Evolutionary conservation across 192 early-diverging fungal species (phyloP).

Genomic region (Linnemannia elongata): DNA sequence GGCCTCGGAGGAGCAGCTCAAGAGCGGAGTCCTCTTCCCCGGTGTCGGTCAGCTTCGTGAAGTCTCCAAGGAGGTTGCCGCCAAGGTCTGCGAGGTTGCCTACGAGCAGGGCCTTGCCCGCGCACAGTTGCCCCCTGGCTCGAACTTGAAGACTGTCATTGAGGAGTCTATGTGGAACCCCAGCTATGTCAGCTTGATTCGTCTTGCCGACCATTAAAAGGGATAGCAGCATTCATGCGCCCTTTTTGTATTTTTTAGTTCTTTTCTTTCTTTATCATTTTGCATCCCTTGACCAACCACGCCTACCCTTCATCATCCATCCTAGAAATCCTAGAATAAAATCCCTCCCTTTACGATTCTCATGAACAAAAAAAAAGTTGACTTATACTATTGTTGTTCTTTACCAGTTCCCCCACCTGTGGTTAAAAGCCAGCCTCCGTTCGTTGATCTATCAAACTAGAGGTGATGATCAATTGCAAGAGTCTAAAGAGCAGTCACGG

Average conservation of each 20-base stretch:
- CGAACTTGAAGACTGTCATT: slow-evolving; percentile 60
- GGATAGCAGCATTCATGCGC: slow-evolving; percentile 11
- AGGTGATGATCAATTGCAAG: neutral
- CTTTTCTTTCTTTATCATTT: neutral
- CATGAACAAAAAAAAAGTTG: neutral
- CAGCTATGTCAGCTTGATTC: slow-evolving; percentile 62
- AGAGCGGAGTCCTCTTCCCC: slow-evolving; percentile 66
- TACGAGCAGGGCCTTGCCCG: slow-evolving; percentile 66
- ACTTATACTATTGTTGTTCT: neutral
- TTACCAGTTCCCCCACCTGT: neutral
- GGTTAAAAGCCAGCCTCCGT: neutral
- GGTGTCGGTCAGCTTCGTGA: slow-evolving; percentile 62
- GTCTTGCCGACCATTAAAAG: slow-evolving; percentile 39
- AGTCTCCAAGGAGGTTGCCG: slow-evolving; percentile 61
- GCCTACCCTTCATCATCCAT: neutral
- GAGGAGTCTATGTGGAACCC: slow-evolving; percentile 69
- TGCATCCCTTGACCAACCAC: neutral
- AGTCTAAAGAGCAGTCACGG: neutral
- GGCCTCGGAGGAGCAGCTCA: slow-evolving; percentile 64
- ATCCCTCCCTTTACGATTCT: neutral
- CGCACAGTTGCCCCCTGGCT: slow-evolving; percentile 56
- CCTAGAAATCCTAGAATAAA: neutral
- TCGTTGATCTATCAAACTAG: too few species aligned
- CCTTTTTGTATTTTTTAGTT: neutral
- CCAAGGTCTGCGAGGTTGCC: slow-evolving; percentile 65